Conservation (phyloP, 495 filamentous ascomycete species). For the Podospora didyma region DNA sequence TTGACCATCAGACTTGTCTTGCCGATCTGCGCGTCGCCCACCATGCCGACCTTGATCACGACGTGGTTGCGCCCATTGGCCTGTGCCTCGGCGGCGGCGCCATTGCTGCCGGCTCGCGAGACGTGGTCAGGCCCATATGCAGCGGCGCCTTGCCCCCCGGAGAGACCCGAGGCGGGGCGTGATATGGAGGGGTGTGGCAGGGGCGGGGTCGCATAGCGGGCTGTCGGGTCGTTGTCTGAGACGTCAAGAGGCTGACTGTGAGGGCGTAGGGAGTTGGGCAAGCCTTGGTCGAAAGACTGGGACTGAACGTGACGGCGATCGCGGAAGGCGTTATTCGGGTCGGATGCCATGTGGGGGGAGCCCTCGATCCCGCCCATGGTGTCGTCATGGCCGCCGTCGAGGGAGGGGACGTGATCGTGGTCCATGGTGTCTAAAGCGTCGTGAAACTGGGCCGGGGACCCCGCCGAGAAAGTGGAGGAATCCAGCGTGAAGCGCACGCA, state of each 20-base stretch:
- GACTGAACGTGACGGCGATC: constrained; percentile 32
- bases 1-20: constrained; percentile 99
- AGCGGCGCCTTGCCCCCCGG: constrained; percentile 28
- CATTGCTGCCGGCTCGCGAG: constrained; percentile 31
- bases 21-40: constrained; percentile 97
- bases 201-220: constrained; percentile 39
- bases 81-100: constrained; percentile 36
- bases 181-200: constrained; percentile 34
- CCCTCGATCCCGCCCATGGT: constrained; percentile 37
- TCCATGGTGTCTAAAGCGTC: constrained; percentile 48
- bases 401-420: constrained; percentile 32
- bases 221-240: constrained; percentile 33
- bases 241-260: constrained; percentile 26
- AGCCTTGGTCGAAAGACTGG: constrained; percentile 37
- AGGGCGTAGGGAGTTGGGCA: constrained; percentile 24
- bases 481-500: constrained; percentile 36
- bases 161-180: constrained; percentile 50
- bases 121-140: constrained; percentile 30
- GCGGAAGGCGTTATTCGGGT: constrained; percentile 20
- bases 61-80: constrained; percentile 72
- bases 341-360: constrained; percentile 21
- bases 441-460: constrained; percentile 48
- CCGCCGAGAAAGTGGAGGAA: constrained; percentile 44
- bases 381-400: constrained; percentile 33
- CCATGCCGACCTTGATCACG: constrained; percentile 99